Base-by-base conservation (phyloP, 2,329 filamentous ascomycete genomes). In the Pestalotiopsis sp. region DNA sequence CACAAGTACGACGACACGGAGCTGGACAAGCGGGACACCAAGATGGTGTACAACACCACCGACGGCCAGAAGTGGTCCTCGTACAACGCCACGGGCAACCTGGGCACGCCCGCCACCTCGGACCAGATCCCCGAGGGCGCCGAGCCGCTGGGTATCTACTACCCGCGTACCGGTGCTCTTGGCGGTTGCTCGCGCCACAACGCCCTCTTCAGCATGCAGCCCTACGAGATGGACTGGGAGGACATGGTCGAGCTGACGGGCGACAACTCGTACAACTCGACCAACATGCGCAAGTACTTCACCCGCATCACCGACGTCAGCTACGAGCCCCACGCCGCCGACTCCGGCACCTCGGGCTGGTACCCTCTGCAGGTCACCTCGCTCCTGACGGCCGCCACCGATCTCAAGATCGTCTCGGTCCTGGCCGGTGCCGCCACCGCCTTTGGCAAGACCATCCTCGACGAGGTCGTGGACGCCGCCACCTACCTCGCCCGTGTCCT, bases 251-350 rank as follows among this genome's bases (percentile, higher is more conserved):
- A 78, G 13, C 73, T 91, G 36, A 92, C 90, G 2, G 89, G 89
- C 4, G 90, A 92, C 72, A 72, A 77, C 2, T 87, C 86, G 0
- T 92, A 90, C 89, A 78, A 80, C 0, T 81, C 88, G 0, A 78
- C 81, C 4, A 88, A 88, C 70, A 91, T 92, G 89, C 83, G 88
- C 69, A 80, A 84, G 70, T 90, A 90, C 77, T 81, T 36, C 88
- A 91, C 75, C 78, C 88, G 3, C 78, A 65, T 65, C 41, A 65
- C 62, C 41, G 62, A 65, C 17, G 62, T 65, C 62, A 65, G 62
- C 62, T 65, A 65, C 62, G 38, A 38, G 62, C 62, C 62, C 17
- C 62, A 65, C 62, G 62, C 62, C 9, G 62, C 38, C 4, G 62
- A 65, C 62, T 65, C 62, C 2, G 62, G 62, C 38, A 65, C 38